phyloP scores from a whole-genome alignment of 768 basidiomycete genomes.

The Gloeopeniophorella convolvens region DNA sequence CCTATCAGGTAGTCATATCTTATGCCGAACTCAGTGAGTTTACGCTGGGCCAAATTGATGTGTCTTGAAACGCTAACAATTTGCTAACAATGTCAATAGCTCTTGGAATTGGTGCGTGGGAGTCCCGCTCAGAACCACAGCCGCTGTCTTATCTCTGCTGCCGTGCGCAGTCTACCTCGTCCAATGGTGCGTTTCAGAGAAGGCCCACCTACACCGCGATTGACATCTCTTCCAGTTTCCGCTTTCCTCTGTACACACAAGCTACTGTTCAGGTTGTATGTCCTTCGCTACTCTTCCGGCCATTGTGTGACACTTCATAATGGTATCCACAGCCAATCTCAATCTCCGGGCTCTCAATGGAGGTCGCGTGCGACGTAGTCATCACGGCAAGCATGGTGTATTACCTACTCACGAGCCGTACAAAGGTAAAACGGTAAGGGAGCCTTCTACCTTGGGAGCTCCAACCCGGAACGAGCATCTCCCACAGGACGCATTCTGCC shows the following conservation, averaged over 20 bases:
- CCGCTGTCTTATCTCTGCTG: neutral
- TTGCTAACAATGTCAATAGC: neutral
- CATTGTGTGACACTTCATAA: neutral
- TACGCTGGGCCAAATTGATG: neutral
- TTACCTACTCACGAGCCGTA: neutral
- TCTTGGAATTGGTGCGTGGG: neutral
- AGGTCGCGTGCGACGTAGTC: neutral
- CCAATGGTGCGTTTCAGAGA: neutral
- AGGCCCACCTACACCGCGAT: neutral
- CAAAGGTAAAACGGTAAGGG: neutral
- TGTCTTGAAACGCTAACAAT: too few species aligned
- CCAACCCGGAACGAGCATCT: neutral
- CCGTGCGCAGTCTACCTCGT: neutral
- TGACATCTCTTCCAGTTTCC: neutral
- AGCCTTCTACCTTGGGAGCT: neutral
- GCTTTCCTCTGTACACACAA: neutral
- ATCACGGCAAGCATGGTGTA: constrained; percentile 7
- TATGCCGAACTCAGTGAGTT: neutral
- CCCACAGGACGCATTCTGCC: neutral
- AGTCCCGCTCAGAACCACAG: neutral
- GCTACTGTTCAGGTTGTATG: neutral
- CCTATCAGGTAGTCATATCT: neutral
- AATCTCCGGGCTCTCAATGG: neutral
- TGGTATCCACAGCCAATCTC: neutral
- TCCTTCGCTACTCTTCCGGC: neutral